Conservation (phyloP, 2,329 filamentous ascomycete species). For the Sporothrix mexicana region DNA sequence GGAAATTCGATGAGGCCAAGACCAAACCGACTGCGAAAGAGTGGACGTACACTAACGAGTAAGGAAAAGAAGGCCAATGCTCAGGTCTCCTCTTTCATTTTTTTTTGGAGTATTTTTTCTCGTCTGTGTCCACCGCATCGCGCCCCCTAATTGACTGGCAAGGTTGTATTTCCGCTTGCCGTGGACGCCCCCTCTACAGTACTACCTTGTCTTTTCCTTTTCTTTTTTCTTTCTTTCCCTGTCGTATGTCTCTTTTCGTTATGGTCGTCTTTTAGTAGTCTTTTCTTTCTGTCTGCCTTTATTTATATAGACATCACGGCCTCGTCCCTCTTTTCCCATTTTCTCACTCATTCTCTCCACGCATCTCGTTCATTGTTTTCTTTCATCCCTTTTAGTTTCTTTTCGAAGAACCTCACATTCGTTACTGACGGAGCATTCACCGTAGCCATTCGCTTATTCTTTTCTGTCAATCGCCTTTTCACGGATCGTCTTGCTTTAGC, state of each 20-base stretch:
- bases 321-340: not conserved
- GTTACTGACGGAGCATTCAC: slow-evolving; percentile 8
- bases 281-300: not conserved
- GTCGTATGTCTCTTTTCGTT: not conserved
- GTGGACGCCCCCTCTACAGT: not conserved
- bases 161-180: slow-evolving; percentile 21
- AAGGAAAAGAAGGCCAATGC: slow-evolving; percentile 14
- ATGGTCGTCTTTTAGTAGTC: not conserved
- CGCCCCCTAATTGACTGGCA: not conserved
- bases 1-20: slow-evolving; percentile 10
- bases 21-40: not conserved
- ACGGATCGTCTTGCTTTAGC: too few species aligned
- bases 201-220: not conserved
- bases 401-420: slow-evolving; percentile 4
- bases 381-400: not conserved
- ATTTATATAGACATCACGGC: slow-evolving; percentile 24
- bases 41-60: not conserved
- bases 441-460: slow-evolving; percentile 11
- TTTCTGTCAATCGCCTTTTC: not conserved
- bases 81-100: not conserved
- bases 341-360: not conserved
- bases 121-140: not conserved
- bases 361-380: slow-evolving; percentile 12
- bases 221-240: not conserved
- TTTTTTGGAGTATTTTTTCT: not conserved